Evolutionary conservation across 208 protist genomes (phyloP).

Genomic region (Wallacemonas sp.): DNA sequence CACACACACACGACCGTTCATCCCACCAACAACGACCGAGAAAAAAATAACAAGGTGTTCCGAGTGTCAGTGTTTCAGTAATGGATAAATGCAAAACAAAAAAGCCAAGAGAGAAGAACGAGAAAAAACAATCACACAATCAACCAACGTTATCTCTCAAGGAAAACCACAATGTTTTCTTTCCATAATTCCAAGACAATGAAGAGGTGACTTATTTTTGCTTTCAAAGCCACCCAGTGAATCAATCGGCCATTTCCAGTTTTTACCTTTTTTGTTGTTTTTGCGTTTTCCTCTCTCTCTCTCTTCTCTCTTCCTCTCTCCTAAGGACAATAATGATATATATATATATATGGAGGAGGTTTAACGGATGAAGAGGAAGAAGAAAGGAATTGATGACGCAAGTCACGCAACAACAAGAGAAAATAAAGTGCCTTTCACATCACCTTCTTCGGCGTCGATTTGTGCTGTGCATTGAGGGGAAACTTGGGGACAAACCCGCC

Average conservation of each 20-base stretch:
- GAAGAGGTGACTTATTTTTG: neutral
- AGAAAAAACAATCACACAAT: neutral
- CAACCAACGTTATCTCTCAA: too few species aligned
- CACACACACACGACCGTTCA: too few species aligned
- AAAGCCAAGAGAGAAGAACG: neutral
- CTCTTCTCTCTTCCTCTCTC: neutral
- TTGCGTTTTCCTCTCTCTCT: neutral
- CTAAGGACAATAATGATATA: neutral
- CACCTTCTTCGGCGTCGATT: neutral
- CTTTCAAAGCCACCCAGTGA: neutral
- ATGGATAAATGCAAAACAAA: neutral
- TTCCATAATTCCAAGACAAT: neutral
- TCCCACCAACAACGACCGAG: too few species aligned
- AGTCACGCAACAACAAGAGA: too few species aligned
- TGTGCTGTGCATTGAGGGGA: slow-evolving; percentile 12
- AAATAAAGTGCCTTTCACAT: too few species aligned
- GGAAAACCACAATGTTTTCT: neutral
- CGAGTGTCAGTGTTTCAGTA: too few species aligned
- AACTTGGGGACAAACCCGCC: slow-evolving; percentile 15
- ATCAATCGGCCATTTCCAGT: neutral
- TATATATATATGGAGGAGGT: too few species aligned
- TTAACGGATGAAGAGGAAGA: neutral
- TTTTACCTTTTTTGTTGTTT: neutral
- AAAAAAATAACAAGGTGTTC: too few species aligned
- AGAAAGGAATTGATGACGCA: too few species aligned